These are phyloP conservation scores for Saccharomyces eubayanus DNA, from an alignment of 805 yeast species.

Conservation along the genomic window DNA sequence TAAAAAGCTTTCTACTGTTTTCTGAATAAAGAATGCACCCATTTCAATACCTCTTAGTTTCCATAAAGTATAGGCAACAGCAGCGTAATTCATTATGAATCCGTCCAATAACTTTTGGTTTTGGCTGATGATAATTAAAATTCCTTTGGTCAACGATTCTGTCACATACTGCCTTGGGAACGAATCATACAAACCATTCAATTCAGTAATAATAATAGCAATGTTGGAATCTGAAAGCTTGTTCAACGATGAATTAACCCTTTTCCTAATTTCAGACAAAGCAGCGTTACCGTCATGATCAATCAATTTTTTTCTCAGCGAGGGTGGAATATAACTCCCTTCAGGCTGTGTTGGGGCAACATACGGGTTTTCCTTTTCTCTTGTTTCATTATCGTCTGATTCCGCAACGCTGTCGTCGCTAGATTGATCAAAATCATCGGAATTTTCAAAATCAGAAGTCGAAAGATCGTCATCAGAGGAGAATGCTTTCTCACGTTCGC, in stretches of 20 bases:
- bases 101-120: slow-evolving; percentile 67
- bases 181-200: slow-evolving; percentile 52
- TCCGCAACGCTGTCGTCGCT: slow-evolving; percentile 17
- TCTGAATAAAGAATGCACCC: slow-evolving; percentile 80
- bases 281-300: slow-evolving; percentile 39
- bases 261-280: slow-evolving; percentile 42
- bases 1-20: slow-evolving; percentile 64
- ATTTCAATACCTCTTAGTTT: slow-evolving; percentile 77
- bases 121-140: slow-evolving; percentile 55
- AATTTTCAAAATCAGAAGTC: slow-evolving; percentile 38
- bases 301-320: slow-evolving; percentile 50
- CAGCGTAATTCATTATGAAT: slow-evolving; percentile 71
- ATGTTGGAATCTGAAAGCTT: slow-evolving; percentile 84
- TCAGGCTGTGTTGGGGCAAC: slow-evolving; percentile 43
- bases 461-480: slow-evolving; percentile 37
- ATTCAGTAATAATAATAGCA: slow-evolving; percentile 56
- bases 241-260: slow-evolving; percentile 77
- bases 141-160: slow-evolving; percentile 52
- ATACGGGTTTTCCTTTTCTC: slow-evolving; percentile 60
- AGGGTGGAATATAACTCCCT: slow-evolving; percentile 77
- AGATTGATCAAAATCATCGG: slow-evolving; percentile 33
- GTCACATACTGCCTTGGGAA: slow-evolving; percentile 78
- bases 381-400: slow-evolving; percentile 25
- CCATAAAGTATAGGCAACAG: slow-evolving; percentile 66
- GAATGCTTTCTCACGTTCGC: slow-evolving; percentile 28